These are phyloP conservation scores for Platanus orientalis DNA, from an alignment of 164 flowering plant species.

Conservation along the genomic window DNA sequence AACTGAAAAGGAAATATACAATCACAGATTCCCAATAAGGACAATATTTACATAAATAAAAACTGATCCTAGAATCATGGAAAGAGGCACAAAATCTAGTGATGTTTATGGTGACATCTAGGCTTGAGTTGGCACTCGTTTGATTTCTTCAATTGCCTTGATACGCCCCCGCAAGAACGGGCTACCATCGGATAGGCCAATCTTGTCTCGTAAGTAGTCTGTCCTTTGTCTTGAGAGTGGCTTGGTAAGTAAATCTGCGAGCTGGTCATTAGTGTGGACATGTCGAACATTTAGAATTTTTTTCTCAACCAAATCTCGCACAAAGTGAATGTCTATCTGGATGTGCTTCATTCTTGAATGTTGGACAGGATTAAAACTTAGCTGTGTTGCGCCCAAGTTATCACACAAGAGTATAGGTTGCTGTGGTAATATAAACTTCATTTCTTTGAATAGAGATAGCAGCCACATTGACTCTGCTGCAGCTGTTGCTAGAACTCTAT, in stretches of 20 bases:
- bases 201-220: neutral
- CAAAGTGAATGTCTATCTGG: neutral
- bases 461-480: neutral
- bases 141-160: no score
- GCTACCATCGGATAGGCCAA: slow-evolving; percentile 1
- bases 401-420: neutral
- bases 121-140: no score
- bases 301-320: slow-evolving; percentile 1
- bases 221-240: slow-evolving; percentile 2
- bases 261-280: slow-evolving; percentile 6
- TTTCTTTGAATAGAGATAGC: neutral
- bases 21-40: neutral
- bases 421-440: neutral
- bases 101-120: no score
- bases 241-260: slow-evolving; percentile 4
- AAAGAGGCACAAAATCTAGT: no score
- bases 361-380: no score
- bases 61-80: no score
- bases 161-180: no score
- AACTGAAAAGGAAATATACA: neutral
- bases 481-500: neutral
- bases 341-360: no score
- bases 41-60: neutral
- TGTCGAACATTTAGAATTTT: neutral
- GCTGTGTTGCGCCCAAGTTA: no score